These are phyloP conservation scores for Neohortaea acidophila DNA, from an alignment of 495 filamentous ascomycete species.

Conservation along the genomic window DNA sequence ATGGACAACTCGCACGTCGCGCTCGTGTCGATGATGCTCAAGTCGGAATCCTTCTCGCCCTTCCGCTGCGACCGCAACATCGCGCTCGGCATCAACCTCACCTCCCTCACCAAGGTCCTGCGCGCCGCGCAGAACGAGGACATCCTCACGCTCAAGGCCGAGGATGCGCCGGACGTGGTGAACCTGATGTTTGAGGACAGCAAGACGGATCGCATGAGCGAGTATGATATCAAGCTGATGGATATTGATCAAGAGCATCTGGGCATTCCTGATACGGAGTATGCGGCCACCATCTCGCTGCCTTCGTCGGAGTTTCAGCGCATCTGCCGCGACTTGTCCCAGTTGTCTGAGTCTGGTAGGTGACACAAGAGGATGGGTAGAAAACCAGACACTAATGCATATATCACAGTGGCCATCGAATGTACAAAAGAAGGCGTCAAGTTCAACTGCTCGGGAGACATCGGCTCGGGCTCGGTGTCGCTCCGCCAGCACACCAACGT, in stretches of 20 bases:
- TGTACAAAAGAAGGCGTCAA: constrained; percentile 94
- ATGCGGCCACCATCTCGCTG: constrained; percentile 81
- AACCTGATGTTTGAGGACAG: constrained; percentile 92
- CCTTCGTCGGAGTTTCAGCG: constrained; percentile 82
- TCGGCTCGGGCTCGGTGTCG: constrained; percentile 85
- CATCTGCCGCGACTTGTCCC: constrained; percentile 82
- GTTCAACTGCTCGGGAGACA: constrained; percentile 87
- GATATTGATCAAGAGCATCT: constrained; percentile 99
- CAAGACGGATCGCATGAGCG: constrained; percentile 78
- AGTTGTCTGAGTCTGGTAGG: constrained; percentile 83
- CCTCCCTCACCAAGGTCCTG: constrained; percentile 92
- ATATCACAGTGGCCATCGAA: constrained; percentile 68
- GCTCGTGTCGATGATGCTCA: constrained; percentile 96
- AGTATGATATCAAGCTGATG: constrained; percentile 99
- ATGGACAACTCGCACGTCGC: constrained; percentile 99
- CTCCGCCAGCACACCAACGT: constrained; percentile 79
- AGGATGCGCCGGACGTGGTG: constrained; percentile 86
- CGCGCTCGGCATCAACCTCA: constrained; percentile 90
- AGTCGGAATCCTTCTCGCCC: constrained; percentile 85
- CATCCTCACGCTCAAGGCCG: constrained; percentile 89
- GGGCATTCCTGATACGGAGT: constrained; percentile 96
- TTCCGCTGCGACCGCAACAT: constrained; percentile 99
- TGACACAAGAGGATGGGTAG: not conserved
- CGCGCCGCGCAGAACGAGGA: constrained; percentile 90
- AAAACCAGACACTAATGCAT: not conserved